phyloP scores from a whole-genome alignment of 2,329 filamentous ascomycete genomes.

The Rasamsonia emersonii region DNA sequence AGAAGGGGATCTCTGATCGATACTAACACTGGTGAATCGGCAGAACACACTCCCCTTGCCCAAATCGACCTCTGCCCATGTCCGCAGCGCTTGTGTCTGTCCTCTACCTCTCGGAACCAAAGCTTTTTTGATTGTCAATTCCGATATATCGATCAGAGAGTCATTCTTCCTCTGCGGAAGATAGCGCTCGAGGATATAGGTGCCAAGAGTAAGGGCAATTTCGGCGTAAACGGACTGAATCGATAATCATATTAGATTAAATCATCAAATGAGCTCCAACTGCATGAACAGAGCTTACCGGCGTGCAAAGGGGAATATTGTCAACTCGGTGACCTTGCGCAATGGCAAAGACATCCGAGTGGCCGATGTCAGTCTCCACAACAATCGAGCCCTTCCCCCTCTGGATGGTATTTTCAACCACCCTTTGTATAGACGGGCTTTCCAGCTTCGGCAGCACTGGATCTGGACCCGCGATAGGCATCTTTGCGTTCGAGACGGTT shows the following conservation, averaged over 20 bases:
- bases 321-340: constrained; percentile 11
- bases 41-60: too few relatives aligned
- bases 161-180: too few relatives aligned
- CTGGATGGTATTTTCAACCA: not conserved
- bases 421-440: not conserved
- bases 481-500: not conserved
- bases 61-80: constrained; percentile 26
- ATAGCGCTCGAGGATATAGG: too few relatives aligned
- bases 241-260: too few relatives aligned
- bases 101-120: constrained; percentile 44
- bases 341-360: constrained; percentile 4
- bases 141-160: constrained; percentile 24
- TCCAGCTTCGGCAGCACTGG: not conserved
- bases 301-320: not conserved
- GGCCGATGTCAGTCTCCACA: constrained; percentile 8
- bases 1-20: too few relatives aligned
- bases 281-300: constrained; percentile 15
- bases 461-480: too few relatives aligned
- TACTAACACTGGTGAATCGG: too few relatives aligned
- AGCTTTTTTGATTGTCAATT: constrained; percentile 35
- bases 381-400: not conserved
- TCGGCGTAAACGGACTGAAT: constrained; percentile 13
- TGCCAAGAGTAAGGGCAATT: constrained; percentile 15
- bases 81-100: constrained; percentile 26
- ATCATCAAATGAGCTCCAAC: too few relatives aligned